Conservation (phyloP, 306 rosid species). For the Casuarina cunninghamiana region DNA sequence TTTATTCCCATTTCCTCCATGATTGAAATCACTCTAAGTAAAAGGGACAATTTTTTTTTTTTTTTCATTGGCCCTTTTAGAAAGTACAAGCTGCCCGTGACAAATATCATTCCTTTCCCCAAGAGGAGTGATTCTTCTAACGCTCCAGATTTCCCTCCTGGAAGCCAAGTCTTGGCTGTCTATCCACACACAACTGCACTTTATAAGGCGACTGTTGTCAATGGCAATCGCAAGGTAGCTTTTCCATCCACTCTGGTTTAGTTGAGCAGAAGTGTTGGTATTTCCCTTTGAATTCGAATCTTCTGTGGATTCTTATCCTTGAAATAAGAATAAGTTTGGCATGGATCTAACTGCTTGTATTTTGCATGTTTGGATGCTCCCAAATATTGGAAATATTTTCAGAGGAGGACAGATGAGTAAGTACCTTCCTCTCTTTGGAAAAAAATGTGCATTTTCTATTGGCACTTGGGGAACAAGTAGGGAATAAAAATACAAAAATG, state of each 20-base stretch:
- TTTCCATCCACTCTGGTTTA: conserved; percentile 23
- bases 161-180: conserved; percentile 91
- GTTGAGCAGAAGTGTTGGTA: conserved; percentile 5
- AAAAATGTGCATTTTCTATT: not conserved
- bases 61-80: conserved; percentile 42
- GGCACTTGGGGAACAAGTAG: not conserved
- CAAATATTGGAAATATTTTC: conserved; percentile 36
- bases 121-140: conserved; percentile 79
- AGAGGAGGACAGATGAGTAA: conserved; percentile 98
- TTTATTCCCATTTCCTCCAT: not conserved
- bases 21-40: not conserved
- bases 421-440: conserved; percentile 30
- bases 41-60: conserved; percentile 13
- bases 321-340: conserved; percentile 1
- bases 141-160: conserved; percentile 68
- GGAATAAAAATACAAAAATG: not conserved
- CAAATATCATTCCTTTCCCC: conserved; percentile 86
- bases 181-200: conserved; percentile 99
- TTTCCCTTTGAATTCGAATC: conserved; percentile 12
- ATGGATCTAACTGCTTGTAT: conserved; percentile 41
- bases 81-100: conserved; percentile 84
- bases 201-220: conserved; percentile 95
- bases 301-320: conserved; percentile 3
- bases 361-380: conserved; percentile 42
- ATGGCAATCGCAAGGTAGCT: conserved; percentile 80